Evolutionary conservation across 345 rosid species (phyloP), one percentile per base, ranked within the genome.

Genomic region (Bruguiera parviflora): DNA sequence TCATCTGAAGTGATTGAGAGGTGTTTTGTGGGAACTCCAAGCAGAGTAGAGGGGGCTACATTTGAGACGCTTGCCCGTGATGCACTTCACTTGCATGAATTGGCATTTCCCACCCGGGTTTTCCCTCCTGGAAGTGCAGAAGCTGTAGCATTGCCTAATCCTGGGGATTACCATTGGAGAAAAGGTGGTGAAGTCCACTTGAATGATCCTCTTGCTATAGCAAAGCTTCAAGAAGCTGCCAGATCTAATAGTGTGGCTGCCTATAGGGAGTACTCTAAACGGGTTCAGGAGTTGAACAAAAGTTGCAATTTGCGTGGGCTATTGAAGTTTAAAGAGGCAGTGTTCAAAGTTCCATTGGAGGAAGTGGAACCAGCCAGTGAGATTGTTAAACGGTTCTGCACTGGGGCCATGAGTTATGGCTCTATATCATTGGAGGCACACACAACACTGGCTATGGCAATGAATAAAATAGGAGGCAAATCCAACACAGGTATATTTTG

Each of bases 371-470:
- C 96, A 20, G 98, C 98, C n/a, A 88, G 97, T 73, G 99, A 96
- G 79, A 96, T 96, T 77, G 99, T 96, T 37, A 96, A 96, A 76
- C 84, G 99, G 66, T 96, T 96, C 69, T 90, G 94, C 78, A 96
- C 99, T 2, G 99, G 99, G 22, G 99, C 99, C 22, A 92, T 96
- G 99, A 92, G 98, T 77, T 96, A 96, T 80, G 99, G 99, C 71
- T 96, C 99, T 2, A 96, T 96, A 73, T 92, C 99, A 62, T 65
- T 88, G 68, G 99, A 96, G 86, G 99, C 99, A 7, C 99, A 96
- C 70, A n/a, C 88, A 6, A 83, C 98, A 0, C 80, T 96, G 69
- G 99, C 99, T 32, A 78, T 86, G 20, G 99, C 99, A 29, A 96
- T 96, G 99, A 96, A 96, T 73, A 83, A 67, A 63, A 74, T 96